Percentiles rank a stretch among this genome's conserved stretches.
Evolutionary conservation across 2,329 filamentous ascomycete species (phyloP).

Genomic region (Talaromyces rugulosus): DNA sequence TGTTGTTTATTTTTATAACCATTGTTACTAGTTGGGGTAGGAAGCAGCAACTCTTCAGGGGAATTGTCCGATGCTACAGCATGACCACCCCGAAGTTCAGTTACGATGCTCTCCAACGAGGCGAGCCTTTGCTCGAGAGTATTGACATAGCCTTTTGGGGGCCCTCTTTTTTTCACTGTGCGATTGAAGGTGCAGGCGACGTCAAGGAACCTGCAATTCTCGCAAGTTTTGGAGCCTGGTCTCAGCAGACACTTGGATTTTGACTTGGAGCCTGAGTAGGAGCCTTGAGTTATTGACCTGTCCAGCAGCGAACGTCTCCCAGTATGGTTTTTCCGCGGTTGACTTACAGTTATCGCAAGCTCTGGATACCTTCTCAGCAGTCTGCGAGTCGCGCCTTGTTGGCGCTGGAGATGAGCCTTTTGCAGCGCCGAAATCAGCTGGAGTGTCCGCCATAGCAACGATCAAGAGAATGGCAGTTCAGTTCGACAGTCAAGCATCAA

Average conservation of each 20-base stretch:
- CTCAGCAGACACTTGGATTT: conserved; percentile 13
- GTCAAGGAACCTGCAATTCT: conserved; percentile 11
- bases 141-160: conserved; percentile 13
- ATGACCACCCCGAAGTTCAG: conserved; percentile 2
- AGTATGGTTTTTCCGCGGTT: neutral
- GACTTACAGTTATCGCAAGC: conserved; percentile 13
- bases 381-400: conserved; percentile 9
- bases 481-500: neutral
- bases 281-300: neutral
- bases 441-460: neutral
- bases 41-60: neutral
- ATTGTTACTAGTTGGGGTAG: neutral
- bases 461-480: neutral
- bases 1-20: neutral
- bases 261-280: conserved; percentile 8
- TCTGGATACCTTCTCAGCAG: conserved; percentile 12
- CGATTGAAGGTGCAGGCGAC: conserved; percentile 12
- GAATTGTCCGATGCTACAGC: conserved; percentile 5
- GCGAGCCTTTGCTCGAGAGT: conserved; percentile 12
- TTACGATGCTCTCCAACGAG: conserved; percentile 7
- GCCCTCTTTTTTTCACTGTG: conserved; percentile 11
- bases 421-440: neutral
- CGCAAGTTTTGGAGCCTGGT: conserved; percentile 9
- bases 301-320: neutral
- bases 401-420: neutral